Evolutionary conservation across 176 grass and related monocot species (phyloP), one percentile per base, ranked within the genome.

Genomic region (Leersia perrieri): DNA sequence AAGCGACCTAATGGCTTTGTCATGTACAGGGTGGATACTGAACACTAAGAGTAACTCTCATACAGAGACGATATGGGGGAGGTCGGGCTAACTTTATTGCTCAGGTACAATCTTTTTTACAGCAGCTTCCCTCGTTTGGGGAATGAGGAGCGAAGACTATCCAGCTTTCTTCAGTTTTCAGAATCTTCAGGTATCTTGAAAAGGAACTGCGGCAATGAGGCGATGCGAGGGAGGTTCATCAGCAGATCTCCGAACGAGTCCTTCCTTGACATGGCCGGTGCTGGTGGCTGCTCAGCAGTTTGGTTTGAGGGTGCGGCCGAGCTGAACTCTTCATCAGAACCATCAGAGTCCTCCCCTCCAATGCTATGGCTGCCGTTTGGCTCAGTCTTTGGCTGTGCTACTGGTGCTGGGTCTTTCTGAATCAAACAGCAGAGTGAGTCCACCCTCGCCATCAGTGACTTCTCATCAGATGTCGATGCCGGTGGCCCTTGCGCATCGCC

Each of bases 341-440:
- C 74, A 26, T 93, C 90, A 4, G 81, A 86, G 29, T 71, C 88
- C 9, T 67, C 89, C 13, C 69, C 68, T 7, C 82, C 83, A 12
- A 83, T 76, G n/a, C 73, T 75, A 1, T 78, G 71, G 15, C 73
- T 81, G 27, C 91, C 47, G 47, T 92, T 79, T 23, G 67, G 79
- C 69, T 93, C 90, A 0, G 78, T 74, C 73, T 85, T 80, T 66
- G 76, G 76, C 10, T 39, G 45, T 14, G 60, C 60, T 26, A 34
- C 45, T 1, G 29, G 82, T 2, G 20, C 49, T 47, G 76, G 29
- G 32, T 92, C 92, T 78, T 98, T 91, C 75, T 98, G 92, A 80
- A 98, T 82, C 74, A 98, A 80, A 72, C 88, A 93, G 77, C 92
- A 93, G 66, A 98, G 88, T 8, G 95, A 98, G 72, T 98, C 89